A percentile compares a stretch with the other conserved stretches of the same genome.
Evolutionary conservation across 805 yeast species (phyloP).

Genomic region (Candida easanensis): DNA sequence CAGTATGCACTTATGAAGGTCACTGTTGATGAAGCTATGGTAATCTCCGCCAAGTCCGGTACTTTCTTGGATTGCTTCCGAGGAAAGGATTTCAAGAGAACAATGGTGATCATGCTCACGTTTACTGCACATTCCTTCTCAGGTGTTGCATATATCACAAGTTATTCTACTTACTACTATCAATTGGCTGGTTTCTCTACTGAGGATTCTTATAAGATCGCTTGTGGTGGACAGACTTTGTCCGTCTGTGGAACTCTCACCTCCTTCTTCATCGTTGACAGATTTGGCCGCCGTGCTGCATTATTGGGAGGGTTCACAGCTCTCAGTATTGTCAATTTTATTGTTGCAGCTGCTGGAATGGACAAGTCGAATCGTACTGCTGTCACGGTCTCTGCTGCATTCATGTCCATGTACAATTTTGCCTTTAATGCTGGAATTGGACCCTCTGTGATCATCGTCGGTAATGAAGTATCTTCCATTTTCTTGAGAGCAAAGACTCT

Average conservation of each 20-base stretch:
- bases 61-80: slow-evolving; percentile 43
- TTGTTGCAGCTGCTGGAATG: slow-evolving; percentile 27
- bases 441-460: slow-evolving; percentile 35
- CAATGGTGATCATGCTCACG: slow-evolving; percentile 31
- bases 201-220: slow-evolving; percentile 37
- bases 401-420: slow-evolving; percentile 28
- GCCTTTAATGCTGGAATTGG: slow-evolving; percentile 37
- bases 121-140: slow-evolving; percentile 42
- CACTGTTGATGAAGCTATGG: slow-evolving; percentile 27
- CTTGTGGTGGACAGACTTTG: slow-evolving; percentile 33
- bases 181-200: slow-evolving; percentile 44
- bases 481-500: slow-evolving; percentile 39
- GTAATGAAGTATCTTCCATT: slow-evolving; percentile 37
- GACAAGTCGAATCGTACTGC: slow-evolving; percentile 12
- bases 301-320: slow-evolving; percentile 29
- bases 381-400: slow-evolving; percentile 26
- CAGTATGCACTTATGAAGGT: slow-evolving; percentile 31
- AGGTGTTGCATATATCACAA: slow-evolving; percentile 42
- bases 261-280: slow-evolving; percentile 33
- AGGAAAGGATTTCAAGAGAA: slow-evolving; percentile 42
- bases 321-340: slow-evolving; percentile 24
- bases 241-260: slow-evolving; percentile 30
- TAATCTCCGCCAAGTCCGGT: slow-evolving; percentile 27
- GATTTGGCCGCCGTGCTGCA: slow-evolving; percentile 32
- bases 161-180: slow-evolving; percentile 48